phyloP scores from a whole-genome alignment of 2,329 filamentous ascomycete species.

The Claviceps sp. region DNA sequence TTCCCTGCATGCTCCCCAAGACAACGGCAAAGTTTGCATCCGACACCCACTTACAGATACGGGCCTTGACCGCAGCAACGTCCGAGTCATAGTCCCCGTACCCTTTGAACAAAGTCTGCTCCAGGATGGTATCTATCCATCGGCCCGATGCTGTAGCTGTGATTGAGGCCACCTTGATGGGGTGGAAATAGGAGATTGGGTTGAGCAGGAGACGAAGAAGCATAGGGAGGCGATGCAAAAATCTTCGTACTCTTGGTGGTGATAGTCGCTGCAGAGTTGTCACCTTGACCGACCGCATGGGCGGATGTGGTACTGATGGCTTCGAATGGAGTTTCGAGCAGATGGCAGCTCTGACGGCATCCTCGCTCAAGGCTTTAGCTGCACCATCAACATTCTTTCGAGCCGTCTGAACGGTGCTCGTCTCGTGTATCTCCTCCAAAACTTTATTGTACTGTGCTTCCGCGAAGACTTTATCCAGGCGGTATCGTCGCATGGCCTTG shows the following conservation, averaged over 20 bases:
- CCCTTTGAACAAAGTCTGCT: slow-evolving; percentile 3
- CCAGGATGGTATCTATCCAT: slow-evolving; percentile 4
- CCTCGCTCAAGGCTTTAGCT: not conserved
- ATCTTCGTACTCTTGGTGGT: not conserved
- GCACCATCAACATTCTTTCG: not conserved
- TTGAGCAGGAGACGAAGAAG: slow-evolving; percentile 4
- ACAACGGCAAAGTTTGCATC: slow-evolving; percentile 5
- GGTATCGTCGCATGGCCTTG: slow-evolving; percentile 2
- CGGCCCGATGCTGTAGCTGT: slow-evolving; percentile 4
- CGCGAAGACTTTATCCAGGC: not conserved
- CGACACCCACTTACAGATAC: slow-evolving; percentile 3
- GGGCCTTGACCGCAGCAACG: not conserved
- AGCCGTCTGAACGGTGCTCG: not conserved
- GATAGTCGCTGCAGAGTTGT: slow-evolving; percentile 4
- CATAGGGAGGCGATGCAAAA: slow-evolving; percentile 4
- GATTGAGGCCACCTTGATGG: slow-evolving; percentile 2
- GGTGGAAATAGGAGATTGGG: slow-evolving; percentile 3
- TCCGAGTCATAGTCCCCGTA: slow-evolving; percentile 4
- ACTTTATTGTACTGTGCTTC: slow-evolving; percentile 1
- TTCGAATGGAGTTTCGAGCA: slow-evolving; percentile 4
- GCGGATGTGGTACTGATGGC: slow-evolving; percentile 5
- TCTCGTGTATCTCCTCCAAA: not conserved
- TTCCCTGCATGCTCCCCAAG: not conserved
- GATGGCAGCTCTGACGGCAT: not conserved
- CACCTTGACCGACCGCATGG: slow-evolving; percentile 4